Base-by-base conservation (phyloP, 164 flowering plant genomes). In the Buxus sempervirens region DNA sequence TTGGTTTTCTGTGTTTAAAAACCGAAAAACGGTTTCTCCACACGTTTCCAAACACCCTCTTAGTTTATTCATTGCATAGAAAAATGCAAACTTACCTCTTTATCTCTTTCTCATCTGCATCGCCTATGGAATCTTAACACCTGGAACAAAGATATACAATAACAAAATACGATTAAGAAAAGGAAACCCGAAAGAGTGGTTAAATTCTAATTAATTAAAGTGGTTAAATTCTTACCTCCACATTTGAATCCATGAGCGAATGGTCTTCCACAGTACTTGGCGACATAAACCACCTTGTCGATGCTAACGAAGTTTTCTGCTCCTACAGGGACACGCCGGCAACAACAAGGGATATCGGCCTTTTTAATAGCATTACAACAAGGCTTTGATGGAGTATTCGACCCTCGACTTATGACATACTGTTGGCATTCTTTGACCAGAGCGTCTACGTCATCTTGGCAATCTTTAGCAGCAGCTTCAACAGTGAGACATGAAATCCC, bases 281-380 rank as follows among this genome's bases (percentile, higher is more conserved):
- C 72, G 2, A 71, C 75, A 48, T 68, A 60, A 49, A 76, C 63
- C 27, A 61, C 70, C 58, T 76, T 76, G n/a, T 58, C 72, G 63
- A 72, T 64, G 66, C 74, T 76, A 4, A 76, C 21, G 10, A 64
- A 5, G 26, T n/a, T 26, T 49, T 71, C 75, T 2, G 71, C 8
- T 18, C 18, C 65, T 4, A 42, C 27, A 1, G 68, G 63, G 14
- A 75, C 54, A 22, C 6, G 18, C 1, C 19, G 23, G 62, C 78
- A 75, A 1, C 41, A 26, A 56, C 78, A 75, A 18, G 62, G 62
- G 21, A 75, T 53, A 15, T 42, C 9, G 38, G 58, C 42, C n/a
- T n/a, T n/a, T n/a, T n/a, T n/a, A n/a, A n/a, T n/a, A n/a, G n/a
- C n/a, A n/a, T n/a, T n/a, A n/a, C 13, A 75, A 15, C 51, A 54